phyloP scores from a whole-genome alignment of 345 rosid genomes.

The Crucihimalaya himalaica region DNA sequence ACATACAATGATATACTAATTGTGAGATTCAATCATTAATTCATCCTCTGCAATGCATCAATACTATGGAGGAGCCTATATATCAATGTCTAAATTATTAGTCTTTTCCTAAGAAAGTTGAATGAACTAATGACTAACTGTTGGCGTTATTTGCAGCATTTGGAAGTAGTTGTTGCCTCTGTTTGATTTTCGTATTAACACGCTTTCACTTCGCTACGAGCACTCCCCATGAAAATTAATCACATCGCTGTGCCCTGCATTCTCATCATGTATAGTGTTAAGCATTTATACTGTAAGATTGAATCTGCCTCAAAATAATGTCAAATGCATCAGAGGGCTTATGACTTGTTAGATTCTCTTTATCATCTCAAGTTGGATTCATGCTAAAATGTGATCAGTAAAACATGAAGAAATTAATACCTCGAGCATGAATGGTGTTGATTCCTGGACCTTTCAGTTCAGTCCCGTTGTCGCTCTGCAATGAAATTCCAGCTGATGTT shows the following conservation, averaged over 20 bases:
- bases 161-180: constrained; percentile 18
- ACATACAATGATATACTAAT: background rate
- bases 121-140: background rate
- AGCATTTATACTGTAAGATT: background rate
- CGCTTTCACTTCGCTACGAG: constrained; percentile 34
- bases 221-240: constrained; percentile 43
- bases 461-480: constrained; percentile 59
- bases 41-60: background rate
- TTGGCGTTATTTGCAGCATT: constrained; percentile 18
- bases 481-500: constrained; percentile 64
- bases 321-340: constrained; percentile 12
- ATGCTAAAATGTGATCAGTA: background rate
- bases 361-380: background rate
- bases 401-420: background rate
- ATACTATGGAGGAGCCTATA: background rate
- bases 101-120: constrained; percentile 27
- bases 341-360: constrained; percentile 15
- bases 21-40: background rate
- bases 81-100: constrained; percentile 21
- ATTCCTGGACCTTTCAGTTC: constrained; percentile 65
- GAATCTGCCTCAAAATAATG: background rate
- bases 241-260: constrained; percentile 52
- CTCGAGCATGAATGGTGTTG: constrained; percentile 51
- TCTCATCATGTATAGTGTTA: constrained; percentile 18
- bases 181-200: constrained; percentile 37